phyloP scores from a whole-genome alignment of 495 filamentous ascomycete genomes.

The Apiosordaria backusii region DNA sequence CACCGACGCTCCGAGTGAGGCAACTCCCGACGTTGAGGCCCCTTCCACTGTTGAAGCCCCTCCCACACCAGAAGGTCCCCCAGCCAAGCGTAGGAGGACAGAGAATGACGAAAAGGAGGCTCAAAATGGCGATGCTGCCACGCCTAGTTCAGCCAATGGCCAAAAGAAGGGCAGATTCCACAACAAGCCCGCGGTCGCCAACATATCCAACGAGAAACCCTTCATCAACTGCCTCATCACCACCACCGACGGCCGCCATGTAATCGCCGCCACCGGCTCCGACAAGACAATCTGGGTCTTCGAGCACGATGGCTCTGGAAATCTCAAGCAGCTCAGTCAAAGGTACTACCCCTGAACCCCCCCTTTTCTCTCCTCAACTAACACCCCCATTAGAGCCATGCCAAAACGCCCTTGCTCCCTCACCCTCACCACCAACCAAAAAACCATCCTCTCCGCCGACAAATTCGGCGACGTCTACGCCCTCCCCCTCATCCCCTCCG shows the following conservation, averaged over 20 bases:
- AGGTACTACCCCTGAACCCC: constrained; percentile 19
- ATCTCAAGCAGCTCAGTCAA: constrained; percentile 64
- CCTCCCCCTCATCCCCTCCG: constrained; percentile 65
- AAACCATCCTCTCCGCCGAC: constrained; percentile 74
- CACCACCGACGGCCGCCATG: constrained; percentile 58
- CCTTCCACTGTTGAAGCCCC: constrained; percentile 5
- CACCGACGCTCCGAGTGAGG: constrained; percentile 9
- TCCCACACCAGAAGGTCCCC: constrained; percentile 28
- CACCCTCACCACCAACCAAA: constrained; percentile 60
- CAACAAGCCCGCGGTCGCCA: constrained; percentile 3
- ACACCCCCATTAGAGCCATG: constrained; percentile 60
- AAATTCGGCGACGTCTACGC: constrained; percentile 96
- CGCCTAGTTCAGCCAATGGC: neutral
- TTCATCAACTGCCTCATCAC: constrained; percentile 55
- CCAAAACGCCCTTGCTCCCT: constrained; percentile 82
- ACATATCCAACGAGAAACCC: constrained; percentile 19
- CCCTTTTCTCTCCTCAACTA: neutral
- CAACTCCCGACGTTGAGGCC: neutral
- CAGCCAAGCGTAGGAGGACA: constrained; percentile 31
- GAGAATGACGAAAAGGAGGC: constrained; percentile 15
- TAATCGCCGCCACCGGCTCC: constrained; percentile 76
- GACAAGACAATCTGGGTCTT: constrained; percentile 91
- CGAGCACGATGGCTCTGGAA: constrained; percentile 55
- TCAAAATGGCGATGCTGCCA: constrained; percentile 10
- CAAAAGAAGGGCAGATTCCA: constrained; percentile 18